Conservation (phyloP, 1,284 basidiomycete species). For the Malassezia japonica region DNA sequence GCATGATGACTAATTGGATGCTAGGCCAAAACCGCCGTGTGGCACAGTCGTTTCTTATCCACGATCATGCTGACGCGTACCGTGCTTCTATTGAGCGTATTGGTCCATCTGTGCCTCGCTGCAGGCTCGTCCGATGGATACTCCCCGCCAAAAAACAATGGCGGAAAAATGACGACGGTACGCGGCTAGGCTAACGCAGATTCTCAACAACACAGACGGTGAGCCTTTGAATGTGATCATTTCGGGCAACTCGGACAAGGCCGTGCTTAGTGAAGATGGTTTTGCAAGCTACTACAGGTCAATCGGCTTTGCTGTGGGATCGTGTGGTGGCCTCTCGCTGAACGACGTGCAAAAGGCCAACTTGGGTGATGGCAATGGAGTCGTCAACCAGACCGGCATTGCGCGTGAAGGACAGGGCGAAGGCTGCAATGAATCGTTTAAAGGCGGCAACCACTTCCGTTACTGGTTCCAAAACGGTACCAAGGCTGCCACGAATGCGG, state of each 20-base stretch:
- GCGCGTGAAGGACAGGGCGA: constrained; percentile 24
- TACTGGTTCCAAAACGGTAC: constrained; percentile 41
- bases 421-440: constrained; percentile 33
- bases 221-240: constrained; percentile 46
- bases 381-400: constrained; percentile 30
- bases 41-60: too few species aligned
- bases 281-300: constrained; percentile 29
- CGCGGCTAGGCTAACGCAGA: background rate
- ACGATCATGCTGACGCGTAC: background rate
- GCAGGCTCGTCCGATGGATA: background rate
- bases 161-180: constrained; percentile 9
- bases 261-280: constrained; percentile 26
- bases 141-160: constrained; percentile 11
- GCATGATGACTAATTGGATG: background rate
- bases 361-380: constrained; percentile 41
- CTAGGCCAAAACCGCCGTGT: too few species aligned
- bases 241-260: constrained; percentile 25
- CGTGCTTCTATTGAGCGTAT: background rate
- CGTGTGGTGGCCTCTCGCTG: background rate
- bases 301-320: constrained; percentile 29
- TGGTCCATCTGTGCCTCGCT: background rate
- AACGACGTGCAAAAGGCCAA: constrained; percentile 33
- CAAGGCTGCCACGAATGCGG: constrained; percentile 29
- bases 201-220: constrained; percentile 17
- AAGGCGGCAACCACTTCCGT: constrained; percentile 43